These are phyloP conservation scores for Ophiostoma montium DNA, from an alignment of 2,329 filamentous ascomycete genomes.

Conservation along the genomic window DNA sequence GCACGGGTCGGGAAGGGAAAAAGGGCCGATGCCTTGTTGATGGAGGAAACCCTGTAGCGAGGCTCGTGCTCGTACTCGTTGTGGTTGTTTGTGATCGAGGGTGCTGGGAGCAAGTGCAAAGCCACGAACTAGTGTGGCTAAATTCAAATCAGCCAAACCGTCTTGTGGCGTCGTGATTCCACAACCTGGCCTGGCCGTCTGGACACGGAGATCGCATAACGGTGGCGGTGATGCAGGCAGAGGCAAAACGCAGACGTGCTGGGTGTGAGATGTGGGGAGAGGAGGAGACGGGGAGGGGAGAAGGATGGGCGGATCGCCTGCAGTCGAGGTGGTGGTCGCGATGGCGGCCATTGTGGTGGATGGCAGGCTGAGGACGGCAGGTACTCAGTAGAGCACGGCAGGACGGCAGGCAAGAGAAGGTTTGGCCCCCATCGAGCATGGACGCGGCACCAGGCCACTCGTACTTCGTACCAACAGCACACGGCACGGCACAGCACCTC, in stretches of 20 bases:
- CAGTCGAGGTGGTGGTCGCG: too few species aligned
- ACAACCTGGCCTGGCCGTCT: not conserved
- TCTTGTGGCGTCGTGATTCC: not conserved
- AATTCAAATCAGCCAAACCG: not conserved
- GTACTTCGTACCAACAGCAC: not conserved
- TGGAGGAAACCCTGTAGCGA: not conserved
- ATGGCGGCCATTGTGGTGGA: not conserved
- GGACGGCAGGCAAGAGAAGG: too few species aligned
- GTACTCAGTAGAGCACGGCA: too few species aligned
- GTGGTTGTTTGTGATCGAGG: too few species aligned
- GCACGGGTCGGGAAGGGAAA: not conserved
- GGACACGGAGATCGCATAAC: not conserved
- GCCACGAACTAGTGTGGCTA: too few species aligned
- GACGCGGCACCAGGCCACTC: too few species aligned
- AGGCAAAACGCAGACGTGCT: not conserved
- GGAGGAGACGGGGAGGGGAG: not conserved
- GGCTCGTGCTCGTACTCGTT: not conserved
- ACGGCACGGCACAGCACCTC: not conserved
- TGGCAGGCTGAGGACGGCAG: not conserved
- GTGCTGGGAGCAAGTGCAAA: not conserved
- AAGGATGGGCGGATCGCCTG: not conserved
- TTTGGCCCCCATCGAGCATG: not conserved
- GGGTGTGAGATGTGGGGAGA: not conserved
- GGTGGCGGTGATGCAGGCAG: not conserved
- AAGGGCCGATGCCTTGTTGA: slow-evolving; percentile 2